phyloP scores from a whole-genome alignment of 768 basidiomycete species.

The Kwoniella sp. region DNA sequence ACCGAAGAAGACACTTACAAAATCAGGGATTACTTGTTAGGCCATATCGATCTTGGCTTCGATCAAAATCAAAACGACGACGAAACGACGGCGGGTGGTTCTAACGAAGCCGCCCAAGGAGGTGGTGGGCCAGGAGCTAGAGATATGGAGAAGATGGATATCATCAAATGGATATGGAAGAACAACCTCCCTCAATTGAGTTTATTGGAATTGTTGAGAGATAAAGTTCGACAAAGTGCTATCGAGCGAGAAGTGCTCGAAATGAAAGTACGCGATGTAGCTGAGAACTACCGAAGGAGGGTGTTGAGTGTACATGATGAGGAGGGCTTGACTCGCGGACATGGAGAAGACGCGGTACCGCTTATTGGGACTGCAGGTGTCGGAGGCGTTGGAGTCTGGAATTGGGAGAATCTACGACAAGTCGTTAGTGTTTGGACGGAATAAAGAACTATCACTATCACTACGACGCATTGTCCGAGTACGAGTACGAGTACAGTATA shows the following conservation, averaged over 20 bases:
- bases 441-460: no score
- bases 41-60: not conserved
- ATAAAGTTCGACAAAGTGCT: slow-evolving; percentile 9
- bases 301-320: slow-evolving; percentile 23
- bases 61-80: no score
- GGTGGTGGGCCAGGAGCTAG: no score
- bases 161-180: slow-evolving; percentile 19
- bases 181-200: slow-evolving; percentile 26
- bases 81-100: not conserved
- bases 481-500: no score
- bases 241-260: slow-evolving; percentile 11
- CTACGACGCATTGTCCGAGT: no score
- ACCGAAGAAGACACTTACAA: not conserved
- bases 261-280: slow-evolving; percentile 27
- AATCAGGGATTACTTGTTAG: not conserved
- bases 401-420: slow-evolving; percentile 29
- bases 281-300: slow-evolving; percentile 16
- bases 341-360: not conserved
- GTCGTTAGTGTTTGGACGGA: slow-evolving; percentile 26
- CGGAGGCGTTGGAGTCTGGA: slow-evolving; percentile 21
- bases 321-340: not conserved
- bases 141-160: no score
- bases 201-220: slow-evolving; percentile 23
- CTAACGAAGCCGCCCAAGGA: no score
- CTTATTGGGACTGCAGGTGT: not conserved